phyloP scores from a whole-genome alignment of 805 yeast species.

The Metschnikowia similis region DNA sequence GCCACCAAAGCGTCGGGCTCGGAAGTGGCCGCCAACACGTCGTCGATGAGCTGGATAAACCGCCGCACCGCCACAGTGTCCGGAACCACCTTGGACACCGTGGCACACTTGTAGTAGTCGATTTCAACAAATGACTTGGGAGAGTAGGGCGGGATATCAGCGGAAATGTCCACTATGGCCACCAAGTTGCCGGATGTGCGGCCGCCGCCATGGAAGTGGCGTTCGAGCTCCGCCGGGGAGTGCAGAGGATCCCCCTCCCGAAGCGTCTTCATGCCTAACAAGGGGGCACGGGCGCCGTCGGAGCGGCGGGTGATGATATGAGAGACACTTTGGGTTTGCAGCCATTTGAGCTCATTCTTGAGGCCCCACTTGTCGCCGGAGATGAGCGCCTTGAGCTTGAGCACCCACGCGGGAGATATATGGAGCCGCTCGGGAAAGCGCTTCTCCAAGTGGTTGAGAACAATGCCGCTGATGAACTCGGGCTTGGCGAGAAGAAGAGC shows the following conservation, averaged over 20 bases:
- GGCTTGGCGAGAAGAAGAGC: slow-evolving; percentile 61
- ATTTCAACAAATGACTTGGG: slow-evolving; percentile 52
- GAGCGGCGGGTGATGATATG: slow-evolving; percentile 31
- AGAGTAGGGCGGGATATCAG: slow-evolving; percentile 66
- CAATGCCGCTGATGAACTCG: slow-evolving; percentile 56
- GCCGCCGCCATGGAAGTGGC: slow-evolving; percentile 29
- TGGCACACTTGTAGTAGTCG: slow-evolving; percentile 65
- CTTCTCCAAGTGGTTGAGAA: slow-evolving; percentile 52
- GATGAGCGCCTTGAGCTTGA: slow-evolving; percentile 55
- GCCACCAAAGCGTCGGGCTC: slow-evolving; percentile 42
- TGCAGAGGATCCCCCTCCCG: slow-evolving; percentile 60
- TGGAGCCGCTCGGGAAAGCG: slow-evolving; percentile 46
- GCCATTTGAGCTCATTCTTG: slow-evolving; percentile 73
- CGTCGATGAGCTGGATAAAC: slow-evolving; percentile 52
- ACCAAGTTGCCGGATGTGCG: slow-evolving; percentile 34
- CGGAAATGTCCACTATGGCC: slow-evolving; percentile 67
- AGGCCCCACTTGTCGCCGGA: slow-evolving; percentile 76
- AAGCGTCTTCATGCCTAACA: slow-evolving; percentile 72
- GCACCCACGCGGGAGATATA: slow-evolving; percentile 68
- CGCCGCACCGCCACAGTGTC: slow-evolving; percentile 53
- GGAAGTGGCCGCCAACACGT: slow-evolving; percentile 27
- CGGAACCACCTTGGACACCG: slow-evolving; percentile 75
- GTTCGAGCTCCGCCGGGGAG: slow-evolving; percentile 55
- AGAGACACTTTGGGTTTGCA: slow-evolving; percentile 49
- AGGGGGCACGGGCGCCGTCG: slow-evolving; percentile 33